Conservation (phyloP, 2,329 filamentous ascomycete species). For the Capronia coronata region DNA sequence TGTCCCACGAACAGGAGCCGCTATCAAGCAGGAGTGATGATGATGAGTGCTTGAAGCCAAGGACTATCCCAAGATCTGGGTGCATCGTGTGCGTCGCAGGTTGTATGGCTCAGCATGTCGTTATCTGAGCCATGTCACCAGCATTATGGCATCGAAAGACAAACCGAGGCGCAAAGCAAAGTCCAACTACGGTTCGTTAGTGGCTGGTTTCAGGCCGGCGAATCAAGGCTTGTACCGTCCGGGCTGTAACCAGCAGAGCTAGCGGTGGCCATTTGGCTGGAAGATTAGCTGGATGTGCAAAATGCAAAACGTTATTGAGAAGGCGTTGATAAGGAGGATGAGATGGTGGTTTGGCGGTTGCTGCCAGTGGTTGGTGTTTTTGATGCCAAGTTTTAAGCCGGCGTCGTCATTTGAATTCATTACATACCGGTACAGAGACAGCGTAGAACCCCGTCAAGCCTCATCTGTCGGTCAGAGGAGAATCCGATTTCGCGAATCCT, state of each 20-base stretch:
- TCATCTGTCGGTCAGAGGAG: too few relatives aligned
- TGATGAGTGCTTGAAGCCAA: neutral
- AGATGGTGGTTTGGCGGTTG: neutral
- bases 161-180: neutral
- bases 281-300: neutral
- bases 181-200: neutral
- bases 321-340: neutral
- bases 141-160: slow-evolving; percentile 1
- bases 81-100: neutral
- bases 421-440: too few relatives aligned
- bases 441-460: too few relatives aligned
- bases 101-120: neutral
- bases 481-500: too few relatives aligned
- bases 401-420: neutral
- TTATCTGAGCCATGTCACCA: neutral
- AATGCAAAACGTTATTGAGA: neutral
- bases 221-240: neutral
- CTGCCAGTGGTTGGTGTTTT: neutral
- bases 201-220: neutral
- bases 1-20: neutral
- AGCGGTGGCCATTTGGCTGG: neutral
- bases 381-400: neutral
- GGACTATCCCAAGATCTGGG: neutral
- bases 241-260: neutral
- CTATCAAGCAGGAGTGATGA: neutral